phyloP scores from a whole-genome alignment of 805 yeast genomes.

The Pichia paraexigua region DNA sequence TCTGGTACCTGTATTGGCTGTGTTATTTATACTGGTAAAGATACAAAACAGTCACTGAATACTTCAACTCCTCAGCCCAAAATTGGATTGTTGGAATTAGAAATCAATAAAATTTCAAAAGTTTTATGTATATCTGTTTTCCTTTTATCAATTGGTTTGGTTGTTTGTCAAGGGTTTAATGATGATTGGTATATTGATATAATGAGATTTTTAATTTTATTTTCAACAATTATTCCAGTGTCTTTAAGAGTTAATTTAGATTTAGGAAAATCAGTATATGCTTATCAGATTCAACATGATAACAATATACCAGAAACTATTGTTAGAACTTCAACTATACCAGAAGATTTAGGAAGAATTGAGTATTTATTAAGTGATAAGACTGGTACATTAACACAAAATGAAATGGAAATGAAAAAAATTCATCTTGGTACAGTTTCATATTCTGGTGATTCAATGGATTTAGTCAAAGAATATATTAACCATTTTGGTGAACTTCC shows the following conservation, averaged over 20 bases:
- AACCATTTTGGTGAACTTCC: slow-evolving; percentile 22
- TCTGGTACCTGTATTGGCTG: slow-evolving; percentile 89
- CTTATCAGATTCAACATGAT: slow-evolving; percentile 91
- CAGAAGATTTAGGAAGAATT: slow-evolving; percentile 94
- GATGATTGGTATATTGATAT: slow-evolving; percentile 82
- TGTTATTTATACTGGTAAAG: slow-evolving; percentile 82
- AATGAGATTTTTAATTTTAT: slow-evolving; percentile 82
- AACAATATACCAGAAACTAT: slow-evolving; percentile 71
- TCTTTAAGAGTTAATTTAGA: slow-evolving; percentile 90
- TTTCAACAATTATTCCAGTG: slow-evolving; percentile 94
- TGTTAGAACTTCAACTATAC: slow-evolving; percentile 95
- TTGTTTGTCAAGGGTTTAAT: slow-evolving; percentile 68
- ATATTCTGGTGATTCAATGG: slow-evolving; percentile 87
- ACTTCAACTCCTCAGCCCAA: slow-evolving; percentile 83
- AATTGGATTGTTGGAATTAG: slow-evolving; percentile 82
- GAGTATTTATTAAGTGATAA: slow-evolving; percentile 90
- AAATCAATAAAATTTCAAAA: slow-evolving; percentile 82
- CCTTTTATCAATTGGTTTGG: slow-evolving; percentile 64
- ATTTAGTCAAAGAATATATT: slow-evolving; percentile 70
- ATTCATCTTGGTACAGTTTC: slow-evolving; percentile 89
- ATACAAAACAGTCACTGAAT: slow-evolving; percentile 92
- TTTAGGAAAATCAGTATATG: slow-evolving; percentile 92
- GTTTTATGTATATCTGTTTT: slow-evolving; percentile 84
- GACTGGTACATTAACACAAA: slow-evolving; percentile 96
- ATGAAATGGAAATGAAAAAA: slow-evolving; percentile 94